These are phyloP conservation scores for Tuber magnatum DNA, from an alignment of 495 filamentous ascomycete species.

Conservation along the genomic window DNA sequence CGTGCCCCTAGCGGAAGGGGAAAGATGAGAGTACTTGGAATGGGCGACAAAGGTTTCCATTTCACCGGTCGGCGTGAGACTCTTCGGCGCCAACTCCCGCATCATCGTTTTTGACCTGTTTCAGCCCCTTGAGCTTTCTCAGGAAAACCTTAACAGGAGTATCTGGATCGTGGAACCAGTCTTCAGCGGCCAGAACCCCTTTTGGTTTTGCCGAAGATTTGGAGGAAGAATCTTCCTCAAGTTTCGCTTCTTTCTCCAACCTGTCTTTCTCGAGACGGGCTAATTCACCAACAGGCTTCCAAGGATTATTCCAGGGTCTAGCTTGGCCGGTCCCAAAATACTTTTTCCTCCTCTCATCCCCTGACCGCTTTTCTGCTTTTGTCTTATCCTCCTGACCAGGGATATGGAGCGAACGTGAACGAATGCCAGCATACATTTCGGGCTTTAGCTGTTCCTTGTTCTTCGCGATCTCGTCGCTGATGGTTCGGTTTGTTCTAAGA, in stretches of 20 bases:
- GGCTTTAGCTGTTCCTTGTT: neutral
- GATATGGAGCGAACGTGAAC: slow-evolving; percentile 23
- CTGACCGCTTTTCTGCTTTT: slow-evolving; percentile 12
- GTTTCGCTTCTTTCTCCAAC: neutral
- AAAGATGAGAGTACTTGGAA: neutral
- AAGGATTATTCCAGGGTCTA: neutral
- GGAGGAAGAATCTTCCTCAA: neutral
- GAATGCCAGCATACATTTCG: slow-evolving; percentile 31
- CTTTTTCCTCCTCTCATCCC: slow-evolving; percentile 26
- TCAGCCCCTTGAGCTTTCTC: slow-evolving; percentile 24
- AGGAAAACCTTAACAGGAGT: slow-evolving; percentile 34
- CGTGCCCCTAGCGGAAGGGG: neutral
- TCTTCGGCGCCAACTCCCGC: neutral
- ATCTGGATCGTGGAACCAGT: slow-evolving; percentile 36
- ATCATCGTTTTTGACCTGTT: slow-evolving; percentile 10
- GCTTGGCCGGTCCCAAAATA: slow-evolving; percentile 25
- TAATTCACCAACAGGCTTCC: neutral
- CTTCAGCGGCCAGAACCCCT: neutral
- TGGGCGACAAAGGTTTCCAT: neutral
- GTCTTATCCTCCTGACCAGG: slow-evolving; percentile 30
- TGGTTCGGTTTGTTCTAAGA: neutral
- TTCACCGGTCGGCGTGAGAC: neutral
- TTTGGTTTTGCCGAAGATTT: neutral
- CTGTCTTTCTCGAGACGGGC: neutral
- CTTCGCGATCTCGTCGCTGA: neutral